Conservation (phyloP, 2,329 filamentous ascomycete species). For the Sphaerulina musiva region DNA sequence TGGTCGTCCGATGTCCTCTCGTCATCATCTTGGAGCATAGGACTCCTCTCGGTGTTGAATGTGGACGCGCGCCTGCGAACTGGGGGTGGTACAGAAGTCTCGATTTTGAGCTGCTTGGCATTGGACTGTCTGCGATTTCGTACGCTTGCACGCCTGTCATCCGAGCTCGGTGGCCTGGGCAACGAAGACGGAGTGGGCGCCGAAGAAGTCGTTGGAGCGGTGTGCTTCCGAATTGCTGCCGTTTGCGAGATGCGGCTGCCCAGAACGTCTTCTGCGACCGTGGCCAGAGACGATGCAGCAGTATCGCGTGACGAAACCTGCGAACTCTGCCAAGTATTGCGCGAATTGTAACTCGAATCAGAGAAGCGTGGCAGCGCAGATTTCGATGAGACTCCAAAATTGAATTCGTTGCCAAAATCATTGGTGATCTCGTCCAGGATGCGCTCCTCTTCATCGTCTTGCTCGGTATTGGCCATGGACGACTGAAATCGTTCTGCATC, state of each 20-base stretch:
- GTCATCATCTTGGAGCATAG: conserved; percentile 19
- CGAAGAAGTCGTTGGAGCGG: conserved; percentile 30
- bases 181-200: conserved; percentile 25
- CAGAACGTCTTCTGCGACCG: conserved; percentile 59
- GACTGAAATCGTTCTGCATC: conserved; percentile 14
- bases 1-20: conserved; percentile 15
- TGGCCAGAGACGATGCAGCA: conserved; percentile 61
- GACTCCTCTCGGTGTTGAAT: conserved; percentile 27
- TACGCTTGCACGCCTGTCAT: conserved; percentile 24
- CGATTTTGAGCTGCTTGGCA: conserved; percentile 78
- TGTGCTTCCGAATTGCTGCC: conserved; percentile 11
- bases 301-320: conserved; percentile 53
- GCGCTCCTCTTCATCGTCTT: conserved; percentile 44
- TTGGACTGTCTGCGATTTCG: conserved; percentile 72
- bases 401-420: conserved; percentile 71
- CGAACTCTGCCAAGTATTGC: conserved; percentile 74
- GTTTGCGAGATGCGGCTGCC: conserved; percentile 34
- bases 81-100: conserved; percentile 52
- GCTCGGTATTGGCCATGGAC: conserved; percentile 11
- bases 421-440: conserved; percentile 78
- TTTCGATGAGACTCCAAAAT: conserved; percentile 63
- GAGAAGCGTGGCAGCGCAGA: conserved; percentile 69
- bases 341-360: conserved; percentile 72
- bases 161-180: conserved; percentile 20
- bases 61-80: conserved; percentile 30